Evolutionary conservation across 2,329 filamentous ascomycete species (phyloP).

Genomic region (Penicillium brasilianum): DNA sequence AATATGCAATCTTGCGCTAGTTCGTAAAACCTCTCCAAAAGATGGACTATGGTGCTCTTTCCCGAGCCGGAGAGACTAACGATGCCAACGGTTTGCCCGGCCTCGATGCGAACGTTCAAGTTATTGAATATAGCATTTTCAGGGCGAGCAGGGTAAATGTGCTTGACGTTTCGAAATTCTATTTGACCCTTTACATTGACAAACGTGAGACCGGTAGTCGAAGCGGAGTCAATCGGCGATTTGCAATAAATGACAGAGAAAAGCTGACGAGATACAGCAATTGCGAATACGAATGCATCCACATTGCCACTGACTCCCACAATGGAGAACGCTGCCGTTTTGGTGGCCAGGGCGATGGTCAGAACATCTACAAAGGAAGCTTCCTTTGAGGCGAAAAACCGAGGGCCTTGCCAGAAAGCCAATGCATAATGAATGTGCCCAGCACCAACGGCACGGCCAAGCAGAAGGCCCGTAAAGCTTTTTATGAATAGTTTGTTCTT

Average conservation of each 20-base stretch:
- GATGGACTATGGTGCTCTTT: conserved; percentile 90
- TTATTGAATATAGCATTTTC: background rate
- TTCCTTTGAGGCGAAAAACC: conserved; percentile 70
- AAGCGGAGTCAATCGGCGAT: conserved; percentile 81
- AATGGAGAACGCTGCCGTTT: conserved; percentile 88
- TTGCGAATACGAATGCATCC: conserved; percentile 81
- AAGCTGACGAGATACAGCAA: conserved; percentile 88
- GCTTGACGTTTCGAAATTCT: conserved; percentile 79
- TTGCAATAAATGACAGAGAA: conserved; percentile 88
- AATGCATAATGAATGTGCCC: conserved; percentile 86
- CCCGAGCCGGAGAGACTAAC: conserved; percentile 94
- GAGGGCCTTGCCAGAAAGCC: conserved; percentile 85
- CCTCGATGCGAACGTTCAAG: conserved; percentile 63
- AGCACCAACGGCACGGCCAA: conserved; percentile 80
- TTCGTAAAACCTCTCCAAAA: conserved; percentile 95
- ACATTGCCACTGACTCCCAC: conserved; percentile 83
- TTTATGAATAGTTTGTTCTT: conserved; percentile 69
- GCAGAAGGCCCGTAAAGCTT: conserved; percentile 80
- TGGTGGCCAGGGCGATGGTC: conserved; percentile 82
- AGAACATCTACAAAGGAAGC: conserved; percentile 73
- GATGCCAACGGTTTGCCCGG: conserved; percentile 88
- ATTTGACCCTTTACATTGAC: conserved; percentile 78
- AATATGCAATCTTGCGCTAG: conserved; percentile 81
- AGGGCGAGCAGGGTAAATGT: conserved; percentile 92
- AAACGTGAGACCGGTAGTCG: conserved; percentile 72